Conservation (phyloP, 257 asterid species). For the Solanum sejunctum region DNA sequence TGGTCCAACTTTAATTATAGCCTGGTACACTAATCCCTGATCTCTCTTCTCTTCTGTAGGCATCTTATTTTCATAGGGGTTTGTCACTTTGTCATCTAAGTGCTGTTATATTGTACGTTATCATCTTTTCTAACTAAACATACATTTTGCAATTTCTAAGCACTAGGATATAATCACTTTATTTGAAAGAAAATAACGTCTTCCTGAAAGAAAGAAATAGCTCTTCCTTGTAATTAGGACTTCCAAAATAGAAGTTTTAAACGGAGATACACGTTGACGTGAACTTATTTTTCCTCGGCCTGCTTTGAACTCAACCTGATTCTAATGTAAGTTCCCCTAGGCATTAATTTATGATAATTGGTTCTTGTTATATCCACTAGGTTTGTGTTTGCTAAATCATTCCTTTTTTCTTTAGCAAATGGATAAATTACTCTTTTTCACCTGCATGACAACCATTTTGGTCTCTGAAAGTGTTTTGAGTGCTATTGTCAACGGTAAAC, state of each 20-base stretch:
- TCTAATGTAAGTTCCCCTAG: not conserved
- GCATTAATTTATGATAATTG: not conserved
- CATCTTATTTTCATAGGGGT: not conserved
- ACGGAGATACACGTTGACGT: not conserved
- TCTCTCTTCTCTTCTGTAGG: not conserved
- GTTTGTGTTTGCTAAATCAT: not conserved
- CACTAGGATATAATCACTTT: not conserved
- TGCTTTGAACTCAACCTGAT: not conserved
- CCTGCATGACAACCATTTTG: not conserved
- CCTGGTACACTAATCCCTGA: not conserved
- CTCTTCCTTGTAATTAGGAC: not conserved
- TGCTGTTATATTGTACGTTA: not conserved
- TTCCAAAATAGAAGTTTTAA: not conserved
- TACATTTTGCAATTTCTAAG: not conserved
- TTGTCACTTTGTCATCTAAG: not conserved
- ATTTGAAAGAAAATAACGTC: not conserved
- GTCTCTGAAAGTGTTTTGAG: not conserved
- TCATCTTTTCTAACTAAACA: not conserved
- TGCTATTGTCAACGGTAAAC: not conserved
- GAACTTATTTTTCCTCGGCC: not conserved
- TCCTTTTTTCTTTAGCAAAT: not conserved
- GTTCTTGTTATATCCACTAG: not conserved
- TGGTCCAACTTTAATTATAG: not conserved
- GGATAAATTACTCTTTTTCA: too few relatives aligned
- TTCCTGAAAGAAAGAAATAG: not conserved